Evolutionary conservation across 805 yeast genomes (phyloP), one percentile per base, ranked within the genome.

Genomic region (Saturnispora dispora): DNA sequence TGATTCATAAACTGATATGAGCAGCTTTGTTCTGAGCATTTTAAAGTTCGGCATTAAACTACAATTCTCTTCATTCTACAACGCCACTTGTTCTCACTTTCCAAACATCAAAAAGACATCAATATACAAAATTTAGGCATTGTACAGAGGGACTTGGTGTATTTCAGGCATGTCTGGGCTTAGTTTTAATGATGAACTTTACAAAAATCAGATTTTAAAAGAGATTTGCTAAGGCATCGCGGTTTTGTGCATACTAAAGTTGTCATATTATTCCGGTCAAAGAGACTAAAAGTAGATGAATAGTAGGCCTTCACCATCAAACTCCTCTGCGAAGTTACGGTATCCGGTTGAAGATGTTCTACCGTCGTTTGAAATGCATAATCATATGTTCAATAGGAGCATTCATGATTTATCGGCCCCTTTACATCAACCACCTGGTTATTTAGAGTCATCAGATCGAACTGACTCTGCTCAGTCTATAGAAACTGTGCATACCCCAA

Each of bases 331-430:
- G 15, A 20, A 13, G 41, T 17, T 37, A 15, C 22, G 20, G 5
- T 37, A 37, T 15, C 44, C 27, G 23, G 18, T 55, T 20, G 63
- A 59, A 43, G 88, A 83, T 58, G 76, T 83, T 1, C 61, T 83
- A 39, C 89, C 88, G 0, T 81, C 87, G 0, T 83, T 82, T 61
- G 86, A 82, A 56, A 78, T 83, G 82, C 82, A 80, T 57, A 81
- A 78, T 55, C 74, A 56, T 32, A 53, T 63, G 53, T 53, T 64
- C 20, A 64, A 63, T 46, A 48, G 65, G 40, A 52, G 60, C 3
- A 40, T 58, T 23, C 40, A 49, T 28, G 62, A 58, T 36, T 48
- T 57, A 4, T 55, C 57, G 25, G 30, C 39, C 13, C 33, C 40
- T 11, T n/a, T 17, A n/a, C 35, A 39, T 25, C 23, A 51, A 41